phyloP scores from a whole-genome alignment of 1,284 basidiomycete species.

The Ustanciosporium gigantosporum region DNA sequence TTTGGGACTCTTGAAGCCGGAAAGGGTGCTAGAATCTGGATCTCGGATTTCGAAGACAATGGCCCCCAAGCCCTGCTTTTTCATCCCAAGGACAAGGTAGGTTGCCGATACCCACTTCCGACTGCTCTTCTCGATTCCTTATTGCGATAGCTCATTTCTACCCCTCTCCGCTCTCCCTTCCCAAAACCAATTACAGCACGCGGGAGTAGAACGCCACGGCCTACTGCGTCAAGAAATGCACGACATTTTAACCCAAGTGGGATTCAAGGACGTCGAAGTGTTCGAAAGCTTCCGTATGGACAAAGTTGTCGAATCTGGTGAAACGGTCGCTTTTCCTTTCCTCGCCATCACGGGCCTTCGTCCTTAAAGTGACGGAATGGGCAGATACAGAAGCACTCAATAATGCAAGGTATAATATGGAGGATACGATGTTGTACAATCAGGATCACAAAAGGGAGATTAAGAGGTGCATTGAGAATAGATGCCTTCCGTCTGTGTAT shows the following conservation, averaged over 20 bases:
- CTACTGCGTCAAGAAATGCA: constrained; percentile 25
- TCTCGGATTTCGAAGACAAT: constrained; percentile 30
- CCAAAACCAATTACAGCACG: constrained; percentile 7
- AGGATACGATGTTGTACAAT: too few species aligned
- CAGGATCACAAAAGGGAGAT: too few species aligned
- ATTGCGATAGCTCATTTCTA: too few species aligned
- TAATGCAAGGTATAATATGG: too few species aligned
- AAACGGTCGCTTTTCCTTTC: constrained; percentile 16
- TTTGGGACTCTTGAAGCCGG: constrained; percentile 2
- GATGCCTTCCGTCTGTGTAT: too few species aligned
- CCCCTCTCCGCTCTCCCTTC: neutral
- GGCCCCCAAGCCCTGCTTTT: constrained; percentile 19
- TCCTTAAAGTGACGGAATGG: too few species aligned
- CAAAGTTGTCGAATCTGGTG: constrained; percentile 17
- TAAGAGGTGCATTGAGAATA: too few species aligned
- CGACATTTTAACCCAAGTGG: constrained; percentile 13
- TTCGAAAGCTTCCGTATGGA: constrained; percentile 32
- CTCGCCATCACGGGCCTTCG: constrained; percentile 26
- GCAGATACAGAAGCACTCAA: too few species aligned
- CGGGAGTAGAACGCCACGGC: constrained; percentile 35
- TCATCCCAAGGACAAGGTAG: constrained; percentile 36
- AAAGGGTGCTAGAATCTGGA: constrained; percentile 20
- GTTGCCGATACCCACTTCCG: constrained; percentile 3
- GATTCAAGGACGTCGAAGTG: constrained; percentile 29
- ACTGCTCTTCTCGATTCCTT: neutral